Conservation (phyloP, 2,329 filamentous ascomycete genomes). For the Beauveria sp. region DNA sequence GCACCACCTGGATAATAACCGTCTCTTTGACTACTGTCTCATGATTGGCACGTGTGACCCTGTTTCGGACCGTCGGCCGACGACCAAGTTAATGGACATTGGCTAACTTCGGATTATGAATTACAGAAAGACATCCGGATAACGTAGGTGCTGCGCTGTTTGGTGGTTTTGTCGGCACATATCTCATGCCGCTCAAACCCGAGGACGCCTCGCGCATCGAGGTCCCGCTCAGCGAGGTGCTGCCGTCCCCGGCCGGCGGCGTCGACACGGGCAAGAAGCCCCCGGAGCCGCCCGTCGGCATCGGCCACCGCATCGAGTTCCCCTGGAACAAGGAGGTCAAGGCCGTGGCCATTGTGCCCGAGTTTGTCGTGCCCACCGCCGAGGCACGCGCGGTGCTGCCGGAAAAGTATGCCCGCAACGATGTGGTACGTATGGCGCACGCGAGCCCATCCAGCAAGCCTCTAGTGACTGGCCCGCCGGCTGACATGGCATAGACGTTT, state of each 20-base stretch:
- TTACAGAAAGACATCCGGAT: slow-evolving; percentile 73
- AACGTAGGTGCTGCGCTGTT: slow-evolving; percentile 94
- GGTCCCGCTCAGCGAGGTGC: slow-evolving; percentile 88
- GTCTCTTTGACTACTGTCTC: slow-evolving; percentile 89
- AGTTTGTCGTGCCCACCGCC: slow-evolving; percentile 93
- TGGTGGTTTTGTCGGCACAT: slow-evolving; percentile 93
- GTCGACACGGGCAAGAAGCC: slow-evolving; percentile 82
- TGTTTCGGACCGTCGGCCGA: too few species aligned
- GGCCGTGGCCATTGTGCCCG: slow-evolving; percentile 89
- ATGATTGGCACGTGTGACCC: slow-evolving; percentile 66
- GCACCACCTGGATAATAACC: slow-evolving; percentile 62
- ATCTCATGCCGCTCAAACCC: slow-evolving; percentile 83
- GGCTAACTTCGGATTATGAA: neutral
- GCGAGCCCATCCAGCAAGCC: neutral
- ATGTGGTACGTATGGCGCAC: slow-evolving; percentile 56
- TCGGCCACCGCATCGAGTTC: slow-evolving; percentile 95
- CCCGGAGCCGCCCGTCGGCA: slow-evolving; percentile 81
- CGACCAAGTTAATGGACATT: neutral
- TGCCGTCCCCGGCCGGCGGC: slow-evolving; percentile 83
- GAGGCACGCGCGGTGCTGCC: slow-evolving; percentile 83
- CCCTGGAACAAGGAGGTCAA: slow-evolving; percentile 93
- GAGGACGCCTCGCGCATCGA: slow-evolving; percentile 86
- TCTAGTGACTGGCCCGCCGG: too few species aligned
- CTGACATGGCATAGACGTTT: slow-evolving; percentile 55
- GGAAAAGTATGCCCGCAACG: slow-evolving; percentile 66